Evolutionary conservation across 192 early-diverging fungal species (phyloP), one percentile per base, ranked within the genome.

Genomic region (Chytriomyces sp.): DNA sequence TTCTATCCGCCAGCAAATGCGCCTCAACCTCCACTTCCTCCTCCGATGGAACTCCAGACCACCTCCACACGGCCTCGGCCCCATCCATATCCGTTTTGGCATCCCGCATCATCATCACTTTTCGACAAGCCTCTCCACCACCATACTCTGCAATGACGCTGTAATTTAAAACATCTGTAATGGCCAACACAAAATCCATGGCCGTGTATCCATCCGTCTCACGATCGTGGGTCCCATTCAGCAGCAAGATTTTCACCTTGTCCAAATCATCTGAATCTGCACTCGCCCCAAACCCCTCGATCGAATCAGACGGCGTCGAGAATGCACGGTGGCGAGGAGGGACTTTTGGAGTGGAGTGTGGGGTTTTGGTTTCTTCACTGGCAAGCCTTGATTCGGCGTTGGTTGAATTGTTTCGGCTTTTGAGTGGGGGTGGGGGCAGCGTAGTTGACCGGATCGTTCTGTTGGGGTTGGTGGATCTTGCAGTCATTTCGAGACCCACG

Each of bases 151-250:
- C 81, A 20, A 81, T 46, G 62, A 77, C 82, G 7, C 72, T 77
- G 71, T 84, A 86, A 70, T 93, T 93, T 20, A 92, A 78, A 2
- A 89, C 89, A 69, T 90, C 85, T 0, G 91, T 89, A 53, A 93
- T 85, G 23, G 90, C 88, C 23, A 86, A 77, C n/a, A 92, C 85
- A 69, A 92, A 93, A 57, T 93, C 92, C 50, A 92, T 10, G 0
- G 92, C 92, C 0, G 90, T 90, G 67, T 92, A 93, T 7, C 85
- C 87, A 6, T 85, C 78, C 10, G 92, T 92, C 67, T 91, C 91
- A 46, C 91, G 82, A 67, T 93, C 92, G 60, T 79, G 84, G 6
- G 89, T 86, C 0, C 91, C 91, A 50, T 92, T 92, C 26, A 93
- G 80, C 61, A 93, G 83, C 43, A 92, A 83, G 20, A 93, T 81